Evolutionary conservation across 495 filamentous ascomycete genomes (phyloP).

Genomic region (Talaromyces wortmannii): DNA sequence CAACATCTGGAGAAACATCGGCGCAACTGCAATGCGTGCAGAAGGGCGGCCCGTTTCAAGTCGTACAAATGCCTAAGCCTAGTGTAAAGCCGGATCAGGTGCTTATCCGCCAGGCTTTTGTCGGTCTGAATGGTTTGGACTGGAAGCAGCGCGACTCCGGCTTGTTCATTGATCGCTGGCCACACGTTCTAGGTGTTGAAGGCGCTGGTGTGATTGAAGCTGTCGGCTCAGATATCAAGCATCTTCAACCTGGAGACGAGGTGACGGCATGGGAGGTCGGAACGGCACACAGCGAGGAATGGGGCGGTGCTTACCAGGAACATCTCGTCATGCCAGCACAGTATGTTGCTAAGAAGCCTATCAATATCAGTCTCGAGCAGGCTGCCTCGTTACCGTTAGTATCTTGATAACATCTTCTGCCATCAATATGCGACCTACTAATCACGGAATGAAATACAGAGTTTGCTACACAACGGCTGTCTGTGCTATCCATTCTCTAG

Average conservation of each 20-base stretch:
- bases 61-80: conserved; percentile 10
- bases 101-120: conserved; percentile 22
- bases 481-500: conserved; percentile 14
- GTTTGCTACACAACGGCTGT: conserved; percentile 33
- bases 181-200: conserved; percentile 29
- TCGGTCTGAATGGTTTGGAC: conserved; percentile 32
- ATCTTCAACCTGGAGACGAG: conserved; percentile 27
- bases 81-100: conserved; percentile 21
- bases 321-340: conserved; percentile 19
- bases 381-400: conserved; percentile 31
- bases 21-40: background rate
- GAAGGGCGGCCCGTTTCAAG: conserved; percentile 3
- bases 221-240: conserved; percentile 18
- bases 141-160: conserved; percentile 26
- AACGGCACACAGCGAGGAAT: conserved; percentile 8
- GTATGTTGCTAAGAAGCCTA: conserved; percentile 29
- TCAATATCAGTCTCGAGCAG: conserved; percentile 19
- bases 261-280: conserved; percentile 19
- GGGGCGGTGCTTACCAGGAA: conserved; percentile 31
- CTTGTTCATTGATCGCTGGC: conserved; percentile 21
- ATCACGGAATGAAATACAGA: conserved; percentile 11
- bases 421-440: background rate
- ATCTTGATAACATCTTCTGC: background rate
- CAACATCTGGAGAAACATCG: background rate
- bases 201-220: conserved; percentile 28